Evolutionary conservation across 2,329 filamentous ascomycete species (phyloP).

Genomic region (Pezicula neosporulosa): DNA sequence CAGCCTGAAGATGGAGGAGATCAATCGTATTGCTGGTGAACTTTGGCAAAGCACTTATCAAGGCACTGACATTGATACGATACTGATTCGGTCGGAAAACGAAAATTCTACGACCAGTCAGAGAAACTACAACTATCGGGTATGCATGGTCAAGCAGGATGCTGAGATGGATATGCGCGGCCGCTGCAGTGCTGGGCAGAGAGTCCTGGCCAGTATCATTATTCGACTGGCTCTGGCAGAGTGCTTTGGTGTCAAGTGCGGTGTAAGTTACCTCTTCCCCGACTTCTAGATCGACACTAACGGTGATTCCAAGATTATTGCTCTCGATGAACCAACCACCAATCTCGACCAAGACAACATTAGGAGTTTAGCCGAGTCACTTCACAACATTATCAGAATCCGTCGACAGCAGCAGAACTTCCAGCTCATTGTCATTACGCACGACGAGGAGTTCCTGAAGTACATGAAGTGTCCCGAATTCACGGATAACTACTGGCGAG

Average conservation of each 20-base stretch:
- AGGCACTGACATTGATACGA: conserved; percentile 94
- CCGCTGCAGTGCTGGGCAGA: conserved; percentile 93
- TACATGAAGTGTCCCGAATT: conserved; percentile 95
- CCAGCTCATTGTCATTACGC: conserved; percentile 97
- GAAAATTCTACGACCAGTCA: conserved; percentile 63
- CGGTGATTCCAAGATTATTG: conserved; percentile 59
- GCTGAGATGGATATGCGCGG: conserved; percentile 99
- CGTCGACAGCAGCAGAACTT: conserved; percentile 89
- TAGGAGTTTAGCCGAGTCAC: conserved; percentile 75
- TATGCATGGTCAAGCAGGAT: conserved; percentile 96
- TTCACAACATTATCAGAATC: conserved; percentile 83
- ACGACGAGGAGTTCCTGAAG: conserved; percentile 93
- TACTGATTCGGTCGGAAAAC: conserved; percentile 88
- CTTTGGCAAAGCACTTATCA: conserved; percentile 98
- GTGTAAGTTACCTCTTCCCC: conserved; percentile 35
- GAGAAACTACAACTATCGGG: conserved; percentile 91
- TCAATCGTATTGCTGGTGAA: conserved; percentile 91
- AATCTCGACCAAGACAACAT: conserved; percentile 97
- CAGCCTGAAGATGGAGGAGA: conserved; percentile 94
- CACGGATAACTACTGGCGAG: conserved; percentile 85
- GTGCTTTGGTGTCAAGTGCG: conserved; percentile 94
- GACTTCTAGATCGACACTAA: background rate
- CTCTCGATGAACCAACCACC: conserved; percentile 95
- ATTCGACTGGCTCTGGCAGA: conserved; percentile 94
- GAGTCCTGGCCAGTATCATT: conserved; percentile 94